These are phyloP conservation scores for Chlamydomonas applanata DNA, from an alignment of 139 green algal genomes.

Conservation along the genomic window DNA sequence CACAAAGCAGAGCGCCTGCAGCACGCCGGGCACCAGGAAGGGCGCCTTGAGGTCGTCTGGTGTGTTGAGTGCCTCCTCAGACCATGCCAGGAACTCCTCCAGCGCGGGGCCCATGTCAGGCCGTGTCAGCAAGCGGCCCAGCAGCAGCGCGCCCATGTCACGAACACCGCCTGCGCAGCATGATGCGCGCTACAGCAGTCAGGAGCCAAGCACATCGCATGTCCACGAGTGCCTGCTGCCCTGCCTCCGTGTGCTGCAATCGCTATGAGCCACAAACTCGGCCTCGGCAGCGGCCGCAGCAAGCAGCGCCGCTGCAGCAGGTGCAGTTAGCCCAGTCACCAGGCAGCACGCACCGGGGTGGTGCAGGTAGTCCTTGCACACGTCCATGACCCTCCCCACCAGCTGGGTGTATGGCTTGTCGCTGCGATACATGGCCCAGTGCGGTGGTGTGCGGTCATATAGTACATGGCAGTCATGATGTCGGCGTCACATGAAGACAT, in stretches of 20 bases:
- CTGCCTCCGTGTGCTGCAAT: not conserved
- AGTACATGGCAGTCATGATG: too few relatives aligned
- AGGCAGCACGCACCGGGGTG: constrained; percentile 38
- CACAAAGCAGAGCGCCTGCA: constrained; percentile 45
- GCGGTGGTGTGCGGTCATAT: too few relatives aligned
- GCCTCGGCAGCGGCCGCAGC: too few relatives aligned
- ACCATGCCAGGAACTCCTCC: constrained; percentile 70
- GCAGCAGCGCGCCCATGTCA: constrained; percentile 80
- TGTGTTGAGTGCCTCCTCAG: constrained; percentile 36
- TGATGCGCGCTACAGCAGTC: too few relatives aligned
- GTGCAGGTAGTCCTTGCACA: constrained; percentile 69
- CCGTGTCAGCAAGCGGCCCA: constrained; percentile 86
- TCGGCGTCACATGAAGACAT: too few relatives aligned
- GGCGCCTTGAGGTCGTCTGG: constrained; percentile 25
- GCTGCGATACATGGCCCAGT: too few relatives aligned
- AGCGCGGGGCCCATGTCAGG: constrained; percentile 78
- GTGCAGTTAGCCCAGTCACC: too few relatives aligned
- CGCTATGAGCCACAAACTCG: not conserved
- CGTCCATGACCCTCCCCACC: constrained; percentile 56
- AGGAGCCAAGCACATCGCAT: too few relatives aligned
- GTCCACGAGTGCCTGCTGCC: too few relatives aligned
- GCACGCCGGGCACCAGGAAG: constrained; percentile 65
- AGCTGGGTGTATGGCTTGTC: constrained; percentile 43
- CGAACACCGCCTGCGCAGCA: constrained; percentile 65
- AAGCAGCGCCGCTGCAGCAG: too few relatives aligned